Evolutionary conservation across 768 basidiomycete species (phyloP), one percentile per base, ranked within the genome.

Genomic region (Lyophyllum semitale): DNA sequence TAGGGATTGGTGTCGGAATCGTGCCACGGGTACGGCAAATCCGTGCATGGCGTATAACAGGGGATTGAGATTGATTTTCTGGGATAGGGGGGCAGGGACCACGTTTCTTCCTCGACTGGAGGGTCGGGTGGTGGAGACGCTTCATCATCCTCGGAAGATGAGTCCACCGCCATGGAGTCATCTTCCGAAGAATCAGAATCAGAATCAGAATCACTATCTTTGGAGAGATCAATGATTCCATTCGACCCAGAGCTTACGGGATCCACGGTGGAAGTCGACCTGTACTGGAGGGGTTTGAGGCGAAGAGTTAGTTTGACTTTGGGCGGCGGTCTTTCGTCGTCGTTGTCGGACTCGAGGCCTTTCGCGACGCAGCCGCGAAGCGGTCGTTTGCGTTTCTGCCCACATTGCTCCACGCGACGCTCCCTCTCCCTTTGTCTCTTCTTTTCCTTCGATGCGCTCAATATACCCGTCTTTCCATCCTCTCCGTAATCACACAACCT

Each of bases 281-380:
- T 51, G 54, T 40, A 51, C 20, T 70, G 73, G 22, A 77, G 67
- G 15, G 83, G 82, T 53, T 82, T 82, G 40, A 90, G 80, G 33
- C 86, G 81, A 25, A 90, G 74, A 2, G 84, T 87, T 29, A 91
- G 77, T 65, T 88, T 89, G 63, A 89, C 82, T 65, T 89, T 90
- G 20, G 83, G 82, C 0, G 83, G 83, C 7, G 79, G 76, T 48
- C 63, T 59, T 40, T 75, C 74, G 26, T 68, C 68, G 35, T 80
- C 77, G 35, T 66, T 63, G n/a, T 71, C 73, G 9, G 72, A 72
- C 13, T 70, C 73, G 18, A 57, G 47, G 46, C 58, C 68, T 20
- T 62, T 64, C 5, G 67, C 59, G 0, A 63, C 65, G 62, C 73
- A 76, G 41, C 73, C 73, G 43, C 78, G 66, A 25, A 77, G 65